A percentile compares a stretch with the other conserved stretches of the same genome.
Evolutionary conservation across 495 filamentous ascomycete species (phyloP).

Genomic region (Hamigera avellanea): DNA sequence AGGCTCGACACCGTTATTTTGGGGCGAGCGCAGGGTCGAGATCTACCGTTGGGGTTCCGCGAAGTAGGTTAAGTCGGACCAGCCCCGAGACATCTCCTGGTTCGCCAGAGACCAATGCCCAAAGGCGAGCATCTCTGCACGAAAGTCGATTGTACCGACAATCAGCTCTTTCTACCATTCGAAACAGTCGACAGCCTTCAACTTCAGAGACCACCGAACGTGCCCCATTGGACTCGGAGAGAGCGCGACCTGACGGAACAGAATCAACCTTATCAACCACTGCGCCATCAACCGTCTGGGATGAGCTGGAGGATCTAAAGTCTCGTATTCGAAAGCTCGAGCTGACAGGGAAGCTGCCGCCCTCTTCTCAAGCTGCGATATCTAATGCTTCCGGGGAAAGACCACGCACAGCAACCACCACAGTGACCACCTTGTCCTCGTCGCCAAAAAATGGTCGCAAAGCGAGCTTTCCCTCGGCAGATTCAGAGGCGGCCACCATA

Average conservation of each 20-base stretch:
- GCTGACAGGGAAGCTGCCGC: slow-evolving; percentile 72
- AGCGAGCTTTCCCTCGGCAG: slow-evolving; percentile 38
- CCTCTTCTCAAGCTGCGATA: slow-evolving; percentile 68
- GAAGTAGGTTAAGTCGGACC: slow-evolving; percentile 25
- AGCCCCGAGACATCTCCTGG: slow-evolving; percentile 36
- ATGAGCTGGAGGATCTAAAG: slow-evolving; percentile 93
- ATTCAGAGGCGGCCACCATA: slow-evolving; percentile 18
- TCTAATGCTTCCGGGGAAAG: slow-evolving; percentile 66
- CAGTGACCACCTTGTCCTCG: slow-evolving; percentile 81
- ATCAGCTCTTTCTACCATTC: slow-evolving; percentile 40
- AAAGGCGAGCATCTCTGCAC: slow-evolving; percentile 36
- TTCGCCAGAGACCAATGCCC: slow-evolving; percentile 24
- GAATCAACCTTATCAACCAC: slow-evolving; percentile 78
- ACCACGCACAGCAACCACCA: slow-evolving; percentile 83
- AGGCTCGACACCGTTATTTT: slow-evolving; percentile 28
- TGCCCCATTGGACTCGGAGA: slow-evolving; percentile 33
- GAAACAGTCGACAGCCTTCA: slow-evolving; percentile 36
- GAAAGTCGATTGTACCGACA: slow-evolving; percentile 39
- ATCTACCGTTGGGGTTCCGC: slow-evolving; percentile 31
- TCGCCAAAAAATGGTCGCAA: slow-evolving; percentile 62
- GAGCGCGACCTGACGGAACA: slow-evolving; percentile 46
- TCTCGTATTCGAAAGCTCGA: slow-evolving; percentile 89
- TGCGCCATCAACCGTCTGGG: slow-evolving; percentile 91
- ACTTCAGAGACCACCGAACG: slow-evolving; percentile 35
- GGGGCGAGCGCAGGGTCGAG: slow-evolving; percentile 26